These are phyloP conservation scores for Phascolomyces articulosus DNA, from an alignment of 371 early-diverging fungal genomes.

Conservation along the genomic window DNA sequence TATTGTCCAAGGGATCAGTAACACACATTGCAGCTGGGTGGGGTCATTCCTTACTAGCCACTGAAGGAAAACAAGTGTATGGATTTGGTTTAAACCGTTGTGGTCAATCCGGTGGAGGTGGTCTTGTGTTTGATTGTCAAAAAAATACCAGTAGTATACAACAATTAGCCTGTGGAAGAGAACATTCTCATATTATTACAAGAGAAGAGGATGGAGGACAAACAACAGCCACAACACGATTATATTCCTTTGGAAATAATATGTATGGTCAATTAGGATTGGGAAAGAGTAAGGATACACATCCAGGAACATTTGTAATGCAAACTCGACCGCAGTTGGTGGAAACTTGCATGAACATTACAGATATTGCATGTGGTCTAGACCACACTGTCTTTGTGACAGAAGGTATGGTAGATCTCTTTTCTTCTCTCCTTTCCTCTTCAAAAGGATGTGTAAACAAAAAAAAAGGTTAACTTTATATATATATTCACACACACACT, in stretches of 20 bases:
- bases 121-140: constrained; percentile 7
- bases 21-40: constrained; percentile 46
- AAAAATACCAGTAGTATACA: background rate
- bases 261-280: constrained; percentile 73
- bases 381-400: constrained; percentile 74
- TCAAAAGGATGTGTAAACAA: too few species aligned
- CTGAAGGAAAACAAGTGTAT: constrained; percentile 25
- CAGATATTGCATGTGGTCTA: constrained; percentile 70
- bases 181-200: constrained; percentile 59
- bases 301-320: constrained; percentile 32
- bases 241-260: constrained; percentile 71
- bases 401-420: constrained; percentile 26
- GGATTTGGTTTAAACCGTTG: constrained; percentile 46
- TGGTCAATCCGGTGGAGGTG: constrained; percentile 34
- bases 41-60: constrained; percentile 45
- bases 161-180: constrained; percentile 56
- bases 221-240: constrained; percentile 31
- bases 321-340: constrained; percentile 23
- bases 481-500: too few species aligned
- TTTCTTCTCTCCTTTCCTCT: background rate
- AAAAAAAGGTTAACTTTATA: too few species aligned
- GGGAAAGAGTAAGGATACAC: constrained; percentile 34
- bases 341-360: constrained; percentile 29
- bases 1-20: constrained; percentile 13
- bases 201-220: constrained; percentile 9